Evolutionary conservation across 2,329 filamentous ascomycete genomes (phyloP).

Genomic region (Colletotrichum sp.): DNA sequence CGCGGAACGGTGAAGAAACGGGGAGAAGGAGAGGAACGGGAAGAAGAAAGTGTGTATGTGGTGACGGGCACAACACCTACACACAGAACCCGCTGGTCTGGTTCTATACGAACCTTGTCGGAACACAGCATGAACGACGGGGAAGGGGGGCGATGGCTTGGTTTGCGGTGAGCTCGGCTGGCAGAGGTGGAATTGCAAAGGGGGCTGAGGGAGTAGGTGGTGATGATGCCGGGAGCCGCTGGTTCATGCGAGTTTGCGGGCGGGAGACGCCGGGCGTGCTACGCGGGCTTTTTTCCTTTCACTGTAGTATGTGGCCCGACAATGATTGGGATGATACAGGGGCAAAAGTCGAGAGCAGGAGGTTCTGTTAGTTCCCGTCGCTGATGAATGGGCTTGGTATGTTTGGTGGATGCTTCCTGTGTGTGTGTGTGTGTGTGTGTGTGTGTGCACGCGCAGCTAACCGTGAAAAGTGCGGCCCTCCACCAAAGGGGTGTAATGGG

Average conservation of each 20-base stretch:
- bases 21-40: not conserved
- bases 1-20: not conserved
- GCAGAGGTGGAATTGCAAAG: not conserved
- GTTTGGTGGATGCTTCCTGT: not conserved
- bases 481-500: not conserved
- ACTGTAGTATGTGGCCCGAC: not conserved
- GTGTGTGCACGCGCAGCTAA: not conserved
- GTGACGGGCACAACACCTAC: not conserved
- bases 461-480: not conserved
- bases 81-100: constrained; percentile 8
- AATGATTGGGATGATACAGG: not conserved
- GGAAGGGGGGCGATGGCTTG: not conserved
- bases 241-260: not conserved
- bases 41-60: not conserved
- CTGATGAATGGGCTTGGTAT: not conserved
- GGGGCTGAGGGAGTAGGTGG: not conserved
- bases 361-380: not conserved
- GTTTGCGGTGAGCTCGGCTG: not conserved
- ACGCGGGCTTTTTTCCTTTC: not conserved
- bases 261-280: not conserved
- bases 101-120: constrained; percentile 14
- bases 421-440: not conserved
- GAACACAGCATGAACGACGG: constrained; percentile 18
- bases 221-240: constrained; percentile 1
- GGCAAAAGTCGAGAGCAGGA: not conserved